phyloP scores from a whole-genome alignment of 202 grass and related monocot genomes.

The Zoysia matrella region DNA sequence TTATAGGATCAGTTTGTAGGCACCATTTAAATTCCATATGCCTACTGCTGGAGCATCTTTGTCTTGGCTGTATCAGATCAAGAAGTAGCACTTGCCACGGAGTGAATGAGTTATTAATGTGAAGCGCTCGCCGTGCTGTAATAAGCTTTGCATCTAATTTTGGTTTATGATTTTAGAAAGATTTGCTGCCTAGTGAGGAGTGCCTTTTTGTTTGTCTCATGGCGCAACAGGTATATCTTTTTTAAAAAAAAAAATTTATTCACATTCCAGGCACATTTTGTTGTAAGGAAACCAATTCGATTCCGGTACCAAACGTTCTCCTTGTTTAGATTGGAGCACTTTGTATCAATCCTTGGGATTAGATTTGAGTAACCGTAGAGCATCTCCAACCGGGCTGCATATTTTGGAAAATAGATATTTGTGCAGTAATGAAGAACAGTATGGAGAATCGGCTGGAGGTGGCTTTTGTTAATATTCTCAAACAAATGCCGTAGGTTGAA shows the following conservation, averaged over 20 bases:
- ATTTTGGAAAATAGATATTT: not conserved
- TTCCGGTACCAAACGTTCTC: not conserved
- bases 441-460: too few relatives aligned
- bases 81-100: too few relatives aligned
- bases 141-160: not conserved
- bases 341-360: not conserved
- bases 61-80: conserved; percentile 11
- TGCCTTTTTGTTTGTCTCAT: not conserved
- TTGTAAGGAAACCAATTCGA: not conserved
- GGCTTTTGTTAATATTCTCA: too few relatives aligned
- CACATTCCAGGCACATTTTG: not conserved
- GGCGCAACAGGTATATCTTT: too few relatives aligned
- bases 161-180: conserved; percentile 19
- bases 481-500: too few relatives aligned
- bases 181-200: not conserved
- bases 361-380: not conserved
- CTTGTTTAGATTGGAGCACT: not conserved
- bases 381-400: too few relatives aligned
- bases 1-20: conserved; percentile 45
- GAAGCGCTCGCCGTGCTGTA: too few relatives aligned
- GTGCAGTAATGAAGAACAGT: not conserved
- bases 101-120: too few relatives aligned
- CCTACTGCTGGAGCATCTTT: not conserved
- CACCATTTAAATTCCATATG: conserved; percentile 17
- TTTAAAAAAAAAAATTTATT: too few relatives aligned